Base-by-base conservation (phyloP, 208 protist species). In the Trypanosomatidae sp. region DNA sequence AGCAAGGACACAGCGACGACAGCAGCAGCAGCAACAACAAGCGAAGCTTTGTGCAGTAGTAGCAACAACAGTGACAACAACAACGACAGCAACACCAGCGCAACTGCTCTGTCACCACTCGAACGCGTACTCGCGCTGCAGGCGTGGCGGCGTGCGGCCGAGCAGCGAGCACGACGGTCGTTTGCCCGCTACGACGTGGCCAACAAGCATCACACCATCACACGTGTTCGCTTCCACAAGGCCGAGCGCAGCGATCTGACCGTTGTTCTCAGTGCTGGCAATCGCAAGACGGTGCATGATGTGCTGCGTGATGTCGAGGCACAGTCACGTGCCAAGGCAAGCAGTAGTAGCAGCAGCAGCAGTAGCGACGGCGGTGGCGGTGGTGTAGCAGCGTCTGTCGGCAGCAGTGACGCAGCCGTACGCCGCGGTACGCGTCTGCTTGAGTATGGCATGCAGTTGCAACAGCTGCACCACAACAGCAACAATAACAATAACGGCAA, bases 181-280 rank as follows among this genome's bases (percentile, higher is more conserved):
- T 71, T 84, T 42, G 45, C 59, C 7, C 57, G 56, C 32, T 65
- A 71, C 55, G 30, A 49, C 13, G 39, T 84, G 4, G 61, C 71
- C 0, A 55, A 61, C 6, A 46, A 60, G 38, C 79, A 69, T 44
- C 82, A 92, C 57, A 60, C 64, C 46, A 88, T 92, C 43, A 92
- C 77, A 0, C 77, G 75, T 13, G 66, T 88, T 24, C 71, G 71
- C 25, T 66, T 81, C 46, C 58, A 78, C 48, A 59, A 81, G 32
- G 65, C 68, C 0, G 53, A 61, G 18, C 67, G 64, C 47, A 58
- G 58, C 0, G 70, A 86, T 33, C 28, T 74, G 22, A 75, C 72
- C 0, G 64, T 86, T 16, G 68, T 72, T 19, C 73, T 78, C 38
- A 67, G 67, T 22, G 58, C 57, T 13, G 71, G 71, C 7, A 52